Percentiles rank a stretch among this genome's conserved stretches.
Conservation (phyloP, 2,329 filamentous ascomycete genomes). For the Thelonectria discophora region DNA sequence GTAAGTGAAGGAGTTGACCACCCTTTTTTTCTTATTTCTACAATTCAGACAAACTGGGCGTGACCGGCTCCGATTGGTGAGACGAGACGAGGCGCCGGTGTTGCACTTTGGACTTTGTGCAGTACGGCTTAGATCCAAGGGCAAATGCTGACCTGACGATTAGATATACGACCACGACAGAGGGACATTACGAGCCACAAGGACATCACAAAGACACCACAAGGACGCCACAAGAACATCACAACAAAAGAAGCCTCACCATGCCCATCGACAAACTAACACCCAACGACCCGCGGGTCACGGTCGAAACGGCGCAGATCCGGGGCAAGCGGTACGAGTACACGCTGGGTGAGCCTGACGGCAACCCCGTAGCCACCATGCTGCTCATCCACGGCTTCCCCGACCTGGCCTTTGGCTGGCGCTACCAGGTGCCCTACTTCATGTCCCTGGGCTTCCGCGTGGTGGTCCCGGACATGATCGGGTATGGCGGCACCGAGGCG, state of each 20-base stretch:
- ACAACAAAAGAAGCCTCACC: not conserved
- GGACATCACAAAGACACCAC: not conserved
- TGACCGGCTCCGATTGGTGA: no score
- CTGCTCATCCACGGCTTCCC: constrained; percentile 80
- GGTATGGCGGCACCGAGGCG: constrained; percentile 81
- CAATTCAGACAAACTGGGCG: no score
- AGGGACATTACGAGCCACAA: no score
- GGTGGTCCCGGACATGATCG: constrained; percentile 85
- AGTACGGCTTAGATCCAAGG: not conserved
- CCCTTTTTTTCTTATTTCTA: not conserved
- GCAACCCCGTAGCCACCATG: constrained; percentile 57
- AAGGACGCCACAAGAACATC: no score
- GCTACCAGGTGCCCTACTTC: constrained; percentile 84
- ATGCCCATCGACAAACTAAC: constrained; percentile 71
- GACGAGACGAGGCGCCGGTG: not conserved
- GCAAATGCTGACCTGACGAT: not conserved
- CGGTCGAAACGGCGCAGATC: constrained; percentile 68
- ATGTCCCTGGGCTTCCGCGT: constrained; percentile 78
- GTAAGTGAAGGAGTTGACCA: constrained; percentile 19
- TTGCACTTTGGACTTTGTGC: not conserved
- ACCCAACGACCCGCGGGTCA: constrained; percentile 71
- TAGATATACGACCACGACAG: not conserved
- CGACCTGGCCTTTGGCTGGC: constrained; percentile 86
- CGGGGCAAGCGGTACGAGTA: constrained; percentile 78
- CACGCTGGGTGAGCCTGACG: constrained; percentile 61